These are phyloP conservation scores for Trichoderma reesei DNA, from an alignment of 495 filamentous ascomycete species.

Conservation along the genomic window DNA sequence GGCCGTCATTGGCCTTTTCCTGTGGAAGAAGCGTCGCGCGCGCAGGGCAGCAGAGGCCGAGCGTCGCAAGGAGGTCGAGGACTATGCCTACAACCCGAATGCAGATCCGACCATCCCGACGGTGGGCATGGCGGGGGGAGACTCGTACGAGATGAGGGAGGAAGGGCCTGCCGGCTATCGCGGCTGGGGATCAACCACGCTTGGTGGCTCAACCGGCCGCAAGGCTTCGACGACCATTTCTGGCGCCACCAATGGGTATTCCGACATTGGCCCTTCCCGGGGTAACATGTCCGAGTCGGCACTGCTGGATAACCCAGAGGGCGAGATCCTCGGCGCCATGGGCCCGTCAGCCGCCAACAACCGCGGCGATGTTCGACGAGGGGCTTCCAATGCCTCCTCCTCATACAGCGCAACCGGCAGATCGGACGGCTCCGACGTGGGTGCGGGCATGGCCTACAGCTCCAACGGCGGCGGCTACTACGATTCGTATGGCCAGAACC, in stretches of 20 bases:
- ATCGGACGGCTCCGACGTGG: constrained; percentile 75
- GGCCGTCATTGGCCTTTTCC: constrained; percentile 62
- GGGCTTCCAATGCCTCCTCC: constrained; percentile 92
- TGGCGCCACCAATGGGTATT: constrained; percentile 57
- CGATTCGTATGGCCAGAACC: constrained; percentile 39
- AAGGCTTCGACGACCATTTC: constrained; percentile 85
- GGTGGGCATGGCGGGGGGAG: constrained; percentile 36
- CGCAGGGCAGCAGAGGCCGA: constrained; percentile 78
- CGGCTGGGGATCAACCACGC: constrained; percentile 83
- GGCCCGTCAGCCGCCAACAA: constrained; percentile 61
- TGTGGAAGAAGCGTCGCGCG: constrained; percentile 81
- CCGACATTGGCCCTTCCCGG: constrained; percentile 66
- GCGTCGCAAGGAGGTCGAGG: constrained; percentile 87
- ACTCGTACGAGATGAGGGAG: constrained; percentile 53
- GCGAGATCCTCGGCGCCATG: constrained; percentile 59
- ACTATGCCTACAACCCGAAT: constrained; percentile 94
- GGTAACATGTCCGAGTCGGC: constrained; percentile 66
- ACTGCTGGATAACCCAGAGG: constrained; percentile 56
- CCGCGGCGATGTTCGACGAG: constrained; percentile 66
- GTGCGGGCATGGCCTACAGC: constrained; percentile 36
- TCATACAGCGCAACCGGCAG: constrained; percentile 76
- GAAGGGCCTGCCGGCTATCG: constrained; percentile 71
- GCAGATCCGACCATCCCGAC: constrained; percentile 74
- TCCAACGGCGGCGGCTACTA: constrained; percentile 38
- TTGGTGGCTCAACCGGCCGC: constrained; percentile 57